Evolutionary conservation across 257 asterid species (phyloP), one percentile per base, ranked within the genome.

Genomic region (Nicotiana tabacum): DNA sequence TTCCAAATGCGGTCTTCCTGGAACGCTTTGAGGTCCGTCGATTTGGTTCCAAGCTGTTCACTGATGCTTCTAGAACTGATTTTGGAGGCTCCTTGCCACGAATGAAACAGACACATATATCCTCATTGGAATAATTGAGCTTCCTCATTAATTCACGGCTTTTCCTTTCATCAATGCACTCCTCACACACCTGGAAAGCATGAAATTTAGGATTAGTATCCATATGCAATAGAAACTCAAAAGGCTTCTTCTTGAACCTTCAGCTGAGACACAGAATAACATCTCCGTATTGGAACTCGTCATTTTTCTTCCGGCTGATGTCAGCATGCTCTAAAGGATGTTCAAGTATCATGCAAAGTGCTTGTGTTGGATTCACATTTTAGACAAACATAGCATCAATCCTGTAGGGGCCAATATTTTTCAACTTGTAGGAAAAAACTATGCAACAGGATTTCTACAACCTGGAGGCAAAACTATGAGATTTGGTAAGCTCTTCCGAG

Each of bases 21-120:
- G 99, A 93, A 51, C 98, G 95, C 87, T 96, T 96, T 78, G 99
- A 96, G 67, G 97, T 87, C 87, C 99, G 92, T 74, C 99, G 98
- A 89, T 88, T 87, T 77, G 91, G 90, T 84, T 93, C 98, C 65
- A 85, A 70, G 84, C 79, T 78, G 86, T 88, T 90, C 81, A 87
- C 92, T 67, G 99, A 90, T 85, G 97, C 98, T 87, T 93, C 97
- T 80, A 96, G 83, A 86, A 96, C 84, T 61, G 98, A 96, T 84
- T 93, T 96, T 78, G 99, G 98, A 80, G 99, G 99, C 82, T 93
- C 98, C 90, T 93, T 96, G 77, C 98, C 98, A 51, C 87, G 92
- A 85, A 94, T 85, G 77, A 96, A 90, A 83, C 93, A 92, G 66
- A 96, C 95, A 85, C 91, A 90, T 88, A 96, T 94, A 78, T 96